phyloP scores from a whole-genome alignment of 331 rosid genomes.

The Acacia concinna region DNA sequence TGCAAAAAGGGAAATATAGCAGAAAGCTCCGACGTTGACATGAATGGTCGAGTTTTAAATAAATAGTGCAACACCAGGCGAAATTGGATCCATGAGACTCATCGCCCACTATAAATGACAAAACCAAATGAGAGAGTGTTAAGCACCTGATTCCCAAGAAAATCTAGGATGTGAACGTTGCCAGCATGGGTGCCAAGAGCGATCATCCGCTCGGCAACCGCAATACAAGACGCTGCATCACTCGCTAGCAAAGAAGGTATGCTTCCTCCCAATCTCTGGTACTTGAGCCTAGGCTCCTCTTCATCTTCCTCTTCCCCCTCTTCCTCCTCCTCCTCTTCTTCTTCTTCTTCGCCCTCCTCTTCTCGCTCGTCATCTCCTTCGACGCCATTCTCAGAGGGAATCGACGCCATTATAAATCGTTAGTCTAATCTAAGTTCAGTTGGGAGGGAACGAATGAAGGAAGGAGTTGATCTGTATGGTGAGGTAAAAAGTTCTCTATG shows the following conservation, averaged over 20 bases:
- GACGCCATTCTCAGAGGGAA: conserved; percentile 74
- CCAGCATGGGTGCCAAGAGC: conserved; percentile 87
- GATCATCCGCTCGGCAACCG: conserved; percentile 88
- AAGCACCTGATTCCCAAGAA: conserved; percentile 83
- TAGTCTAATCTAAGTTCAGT: conserved; percentile 2
- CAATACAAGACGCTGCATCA: conserved; percentile 72
- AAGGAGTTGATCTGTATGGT: conserved; percentile 19
- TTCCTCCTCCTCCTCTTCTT: conserved; percentile 38
- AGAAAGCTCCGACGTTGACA: conserved; percentile 23
- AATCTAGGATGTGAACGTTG: conserved; percentile 71
- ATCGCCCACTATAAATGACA: not conserved
- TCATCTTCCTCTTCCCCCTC: conserved; percentile 59
- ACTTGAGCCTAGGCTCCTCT: conserved; percentile 87
- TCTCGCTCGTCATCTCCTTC: conserved; percentile 87
- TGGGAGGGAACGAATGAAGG: not conserved
- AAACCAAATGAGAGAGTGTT: not conserved
- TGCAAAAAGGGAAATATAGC: not conserved
- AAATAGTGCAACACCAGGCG: not conserved
- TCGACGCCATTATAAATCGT: conserved; percentile 54
- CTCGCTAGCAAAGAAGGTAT: conserved; percentile 61
- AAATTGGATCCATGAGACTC: not conserved
- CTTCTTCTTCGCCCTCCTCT: conserved; percentile 54
- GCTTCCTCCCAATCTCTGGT: conserved; percentile 90
- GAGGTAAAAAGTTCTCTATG: not conserved
- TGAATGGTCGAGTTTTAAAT: not conserved